Evolutionary conservation across 805 yeast species (phyloP).

Genomic region (Starmerella gropengiesseri): DNA sequence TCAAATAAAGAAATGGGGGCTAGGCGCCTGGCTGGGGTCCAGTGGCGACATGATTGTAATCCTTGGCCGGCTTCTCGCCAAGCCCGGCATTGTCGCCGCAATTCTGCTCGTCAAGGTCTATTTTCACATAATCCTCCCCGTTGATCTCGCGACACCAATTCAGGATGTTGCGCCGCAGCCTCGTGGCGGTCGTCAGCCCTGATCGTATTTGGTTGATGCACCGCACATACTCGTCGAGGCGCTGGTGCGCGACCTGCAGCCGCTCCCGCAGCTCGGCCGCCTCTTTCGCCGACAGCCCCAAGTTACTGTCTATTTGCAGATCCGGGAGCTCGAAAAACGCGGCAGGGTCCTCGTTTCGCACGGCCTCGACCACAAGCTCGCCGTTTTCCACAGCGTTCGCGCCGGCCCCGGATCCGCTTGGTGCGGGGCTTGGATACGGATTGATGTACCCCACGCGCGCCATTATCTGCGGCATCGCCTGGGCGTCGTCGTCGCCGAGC

Average conservation of each 20-base stretch:
- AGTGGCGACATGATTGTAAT: constrained; percentile 8
- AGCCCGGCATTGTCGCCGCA: constrained; percentile 19
- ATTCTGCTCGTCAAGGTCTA: constrained; percentile 25
- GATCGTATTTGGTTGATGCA: constrained; percentile 62
- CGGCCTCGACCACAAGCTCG: no score
- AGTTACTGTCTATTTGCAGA: constrained; percentile 37
- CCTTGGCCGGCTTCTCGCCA: constrained; percentile 19
- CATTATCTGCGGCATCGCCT: constrained; percentile 17
- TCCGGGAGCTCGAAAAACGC: constrained; percentile 53
- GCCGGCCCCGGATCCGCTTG: constrained; percentile 9
- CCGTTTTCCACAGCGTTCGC: not conserved
- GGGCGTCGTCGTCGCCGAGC: constrained; percentile 71
- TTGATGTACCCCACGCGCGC: not conserved
- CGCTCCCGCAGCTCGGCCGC: constrained; percentile 64
- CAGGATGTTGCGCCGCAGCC: constrained; percentile 56
- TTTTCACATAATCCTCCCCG: constrained; percentile 44
- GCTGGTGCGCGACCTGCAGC: constrained; percentile 68
- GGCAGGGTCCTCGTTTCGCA: constrained; percentile 6
- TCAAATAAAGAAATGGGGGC: not conserved
- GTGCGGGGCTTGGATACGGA: constrained; percentile 14
- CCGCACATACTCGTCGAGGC: constrained; percentile 76
- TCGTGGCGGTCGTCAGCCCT: constrained; percentile 67
- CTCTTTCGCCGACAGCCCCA: constrained; percentile 42
- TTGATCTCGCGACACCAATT: constrained; percentile 83
- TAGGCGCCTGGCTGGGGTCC: not conserved